Evolutionary conservation across 2,329 filamentous ascomycete species (phyloP).

Genomic region (Immersiporthe knoxdaviesiana): DNA sequence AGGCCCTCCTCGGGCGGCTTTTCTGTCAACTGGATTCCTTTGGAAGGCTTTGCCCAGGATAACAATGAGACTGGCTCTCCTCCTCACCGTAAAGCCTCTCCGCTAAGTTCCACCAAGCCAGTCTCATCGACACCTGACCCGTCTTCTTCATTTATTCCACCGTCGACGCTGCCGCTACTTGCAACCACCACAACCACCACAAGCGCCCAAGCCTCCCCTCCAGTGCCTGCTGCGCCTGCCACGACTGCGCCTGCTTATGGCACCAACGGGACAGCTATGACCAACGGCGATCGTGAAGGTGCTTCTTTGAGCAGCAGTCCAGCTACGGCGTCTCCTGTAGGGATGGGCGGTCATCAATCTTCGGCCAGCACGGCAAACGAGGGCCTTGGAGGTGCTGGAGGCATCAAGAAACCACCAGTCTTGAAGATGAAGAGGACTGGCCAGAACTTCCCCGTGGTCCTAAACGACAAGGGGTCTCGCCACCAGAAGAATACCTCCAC

Average conservation of each 20-base stretch:
- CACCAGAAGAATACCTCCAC: constrained; percentile 17
- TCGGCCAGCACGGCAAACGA: neutral
- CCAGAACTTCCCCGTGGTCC: constrained; percentile 22
- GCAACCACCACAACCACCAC: neutral
- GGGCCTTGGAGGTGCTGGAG: too few species aligned
- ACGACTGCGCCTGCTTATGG: neutral
- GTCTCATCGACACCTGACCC: neutral
- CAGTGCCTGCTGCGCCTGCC: neutral
- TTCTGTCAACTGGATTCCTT: neutral
- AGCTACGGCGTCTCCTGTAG: neutral
- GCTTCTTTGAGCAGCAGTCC: neutral
- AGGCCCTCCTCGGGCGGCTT: neutral
- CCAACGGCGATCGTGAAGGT: neutral
- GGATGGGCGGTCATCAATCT: neutral
- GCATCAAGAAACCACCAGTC: constrained; percentile 18
- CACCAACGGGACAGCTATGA: constrained; percentile 6
- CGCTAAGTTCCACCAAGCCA: neutral
- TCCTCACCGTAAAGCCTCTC: neutral
- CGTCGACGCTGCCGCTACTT: neutral
- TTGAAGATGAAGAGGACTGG: constrained; percentile 29
- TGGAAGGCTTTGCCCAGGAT: neutral
- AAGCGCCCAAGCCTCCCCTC: too few species aligned
- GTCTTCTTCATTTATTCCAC: too few species aligned
- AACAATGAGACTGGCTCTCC: neutral
- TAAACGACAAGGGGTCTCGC: neutral